phyloP scores from a whole-genome alignment of 352 stramenopile genomes.

The Aphanomyces invadans region DNA sequence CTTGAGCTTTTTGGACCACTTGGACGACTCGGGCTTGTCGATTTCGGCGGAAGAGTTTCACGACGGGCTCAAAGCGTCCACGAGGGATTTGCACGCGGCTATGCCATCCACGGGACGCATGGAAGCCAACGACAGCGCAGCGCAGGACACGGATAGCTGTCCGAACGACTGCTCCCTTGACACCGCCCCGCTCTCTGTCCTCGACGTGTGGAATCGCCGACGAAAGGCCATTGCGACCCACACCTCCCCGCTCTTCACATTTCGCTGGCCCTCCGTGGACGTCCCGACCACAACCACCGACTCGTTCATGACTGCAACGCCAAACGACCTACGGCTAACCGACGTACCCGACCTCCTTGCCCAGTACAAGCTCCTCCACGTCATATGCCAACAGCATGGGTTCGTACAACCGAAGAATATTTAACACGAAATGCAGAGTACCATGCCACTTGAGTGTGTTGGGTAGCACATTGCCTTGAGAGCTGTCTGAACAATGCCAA shows the following conservation, averaged over 20 bases:
- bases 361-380: conserved; percentile 24
- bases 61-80: conserved; percentile 35
- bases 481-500: no score
- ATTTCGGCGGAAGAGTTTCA: conserved; percentile 74
- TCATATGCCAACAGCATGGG: background rate
- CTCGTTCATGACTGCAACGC: conserved; percentile 7
- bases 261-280: background rate
- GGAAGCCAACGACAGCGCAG: background rate
- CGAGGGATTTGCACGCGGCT: no score
- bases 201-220: background rate
- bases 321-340: conserved; percentile 10
- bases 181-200: no score
- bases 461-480: no score
- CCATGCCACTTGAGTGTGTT: background rate
- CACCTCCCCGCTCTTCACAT: background rate
- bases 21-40: conserved; percentile 57
- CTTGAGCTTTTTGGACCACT: conserved; percentile 68
- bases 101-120: background rate
- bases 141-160: no score
- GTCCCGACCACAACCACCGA: background rate
- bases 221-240: background rate
- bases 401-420: background rate
- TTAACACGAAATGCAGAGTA: conserved; percentile 1
- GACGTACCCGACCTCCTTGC: conserved; percentile 20
- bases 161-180: no score